Evolutionary conservation across 257 asterid species (phyloP).

Genomic region (Fraxinus excelsior): DNA sequence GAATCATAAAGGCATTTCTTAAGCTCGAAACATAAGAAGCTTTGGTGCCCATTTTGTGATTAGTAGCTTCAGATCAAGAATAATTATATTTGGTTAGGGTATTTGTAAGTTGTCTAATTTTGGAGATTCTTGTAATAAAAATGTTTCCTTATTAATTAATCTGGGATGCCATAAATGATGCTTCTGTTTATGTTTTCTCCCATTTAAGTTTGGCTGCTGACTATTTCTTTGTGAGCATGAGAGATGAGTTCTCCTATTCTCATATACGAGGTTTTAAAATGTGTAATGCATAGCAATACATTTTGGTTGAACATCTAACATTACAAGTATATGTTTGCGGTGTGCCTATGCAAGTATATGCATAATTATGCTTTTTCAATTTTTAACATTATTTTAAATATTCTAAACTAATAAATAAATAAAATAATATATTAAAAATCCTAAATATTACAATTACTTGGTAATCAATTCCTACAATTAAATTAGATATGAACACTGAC

Average conservation of each 20-base stretch:
- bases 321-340: too few species aligned
- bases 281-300: too few species aligned
- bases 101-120: not conserved
- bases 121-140: not conserved
- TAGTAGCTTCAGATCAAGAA: slow-evolving; percentile 13
- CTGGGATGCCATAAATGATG: not conserved
- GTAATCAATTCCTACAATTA: too few species aligned
- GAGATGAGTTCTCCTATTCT: not conserved
- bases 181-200: not conserved
- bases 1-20: slow-evolving; percentile 68
- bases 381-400: too few species aligned
- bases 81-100: not conserved
- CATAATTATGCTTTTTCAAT: too few species aligned
- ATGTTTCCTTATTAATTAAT: not conserved
- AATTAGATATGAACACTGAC: too few species aligned
- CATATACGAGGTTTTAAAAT: too few species aligned
- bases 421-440: too few species aligned
- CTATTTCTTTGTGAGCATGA: not conserved
- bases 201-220: not conserved
- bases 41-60: not conserved
- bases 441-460: too few species aligned
- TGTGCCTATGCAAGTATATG: too few species aligned
- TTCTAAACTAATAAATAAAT: too few species aligned
- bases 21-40: slow-evolving; percentile 33
- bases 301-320: too few species aligned